These are phyloP conservation scores for Cryptococcus sp. DNA, from an alignment of 1,284 basidiomycete genomes.

Conservation along the genomic window DNA sequence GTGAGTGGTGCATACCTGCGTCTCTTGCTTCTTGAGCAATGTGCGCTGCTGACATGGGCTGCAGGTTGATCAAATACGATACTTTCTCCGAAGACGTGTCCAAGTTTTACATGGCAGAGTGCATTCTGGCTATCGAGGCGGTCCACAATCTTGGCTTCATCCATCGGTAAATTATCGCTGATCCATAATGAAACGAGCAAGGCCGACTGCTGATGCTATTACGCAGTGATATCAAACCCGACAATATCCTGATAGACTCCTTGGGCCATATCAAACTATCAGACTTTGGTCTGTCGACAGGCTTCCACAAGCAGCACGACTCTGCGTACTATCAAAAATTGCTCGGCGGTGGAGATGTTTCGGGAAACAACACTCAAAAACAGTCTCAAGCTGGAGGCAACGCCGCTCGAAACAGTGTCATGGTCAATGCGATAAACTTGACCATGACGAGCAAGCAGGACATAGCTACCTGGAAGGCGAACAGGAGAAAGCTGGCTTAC, in stretches of 20 bases:
- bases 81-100: constrained; percentile 98
- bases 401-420: constrained; percentile 78
- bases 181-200: not conserved
- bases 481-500: constrained; percentile 93
- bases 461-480: constrained; percentile 99
- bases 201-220: constrained; percentile 6
- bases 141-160: constrained; percentile 99
- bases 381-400: constrained; percentile 11
- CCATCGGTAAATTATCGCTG: constrained; percentile 68
- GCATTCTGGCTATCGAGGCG: constrained; percentile 95
- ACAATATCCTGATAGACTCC: constrained; percentile 96
- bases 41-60: not conserved
- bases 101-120: constrained; percentile 99
- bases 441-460: constrained; percentile 91
- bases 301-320: constrained; percentile 93
- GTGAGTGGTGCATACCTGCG: constrained; percentile 33
- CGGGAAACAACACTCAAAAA: constrained; percentile 17
- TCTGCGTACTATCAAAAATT: constrained; percentile 92
- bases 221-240: constrained; percentile 88
- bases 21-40: not conserved
- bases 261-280: constrained; percentile 93
- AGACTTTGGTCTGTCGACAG: constrained; percentile 92
- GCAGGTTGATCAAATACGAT: constrained; percentile 99
- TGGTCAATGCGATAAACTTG: constrained; percentile 91
- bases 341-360: constrained; percentile 62